These are phyloP conservation scores for Pichia sp. DNA, from an alignment of 1,139 yeast species.

Conservation along the genomic window DNA sequence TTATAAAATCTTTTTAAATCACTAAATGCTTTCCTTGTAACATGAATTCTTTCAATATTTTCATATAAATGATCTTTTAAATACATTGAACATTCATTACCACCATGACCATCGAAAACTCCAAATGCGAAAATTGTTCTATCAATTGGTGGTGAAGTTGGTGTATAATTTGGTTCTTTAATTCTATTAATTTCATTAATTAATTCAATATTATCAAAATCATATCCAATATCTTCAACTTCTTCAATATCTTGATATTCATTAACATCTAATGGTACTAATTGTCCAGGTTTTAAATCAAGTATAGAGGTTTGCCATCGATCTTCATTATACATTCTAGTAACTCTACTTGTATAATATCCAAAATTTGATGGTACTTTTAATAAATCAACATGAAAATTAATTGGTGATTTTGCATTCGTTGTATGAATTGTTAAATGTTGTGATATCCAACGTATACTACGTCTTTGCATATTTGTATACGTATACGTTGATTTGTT, in stretches of 20 bases:
- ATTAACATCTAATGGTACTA: not conserved
- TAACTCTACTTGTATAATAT: conserved; percentile 70
- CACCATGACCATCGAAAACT: conserved; percentile 94
- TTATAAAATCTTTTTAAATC: conserved; percentile 45
- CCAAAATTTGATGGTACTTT: conserved; percentile 78
- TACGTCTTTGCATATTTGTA: not conserved
- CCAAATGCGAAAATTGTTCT: conserved; percentile 53
- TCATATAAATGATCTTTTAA: conserved; percentile 48
- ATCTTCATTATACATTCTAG: conserved; percentile 77
- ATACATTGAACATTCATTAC: conserved; percentile 62
- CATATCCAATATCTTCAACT: not conserved
- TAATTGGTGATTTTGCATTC: conserved; percentile 14
- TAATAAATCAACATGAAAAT: conserved; percentile 34
- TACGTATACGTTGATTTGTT: too few relatives aligned
- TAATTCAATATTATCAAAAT: conserved; percentile 4
- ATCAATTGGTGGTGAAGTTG: conserved; percentile 7
- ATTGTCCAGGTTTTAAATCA: conserved; percentile 5
- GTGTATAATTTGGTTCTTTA: conserved; percentile 4
- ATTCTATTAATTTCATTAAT: not conserved
- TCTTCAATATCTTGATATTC: not conserved
- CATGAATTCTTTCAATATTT: conserved; percentile 45
- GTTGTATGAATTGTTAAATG: conserved; percentile 17
- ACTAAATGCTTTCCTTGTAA: conserved; percentile 30
- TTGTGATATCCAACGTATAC: conserved; percentile 17
- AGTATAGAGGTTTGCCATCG: conserved; percentile 37